phyloP scores from a whole-genome alignment of 2,329 filamentous ascomycete genomes.

The Ascocoryne sarcoides region DNA sequence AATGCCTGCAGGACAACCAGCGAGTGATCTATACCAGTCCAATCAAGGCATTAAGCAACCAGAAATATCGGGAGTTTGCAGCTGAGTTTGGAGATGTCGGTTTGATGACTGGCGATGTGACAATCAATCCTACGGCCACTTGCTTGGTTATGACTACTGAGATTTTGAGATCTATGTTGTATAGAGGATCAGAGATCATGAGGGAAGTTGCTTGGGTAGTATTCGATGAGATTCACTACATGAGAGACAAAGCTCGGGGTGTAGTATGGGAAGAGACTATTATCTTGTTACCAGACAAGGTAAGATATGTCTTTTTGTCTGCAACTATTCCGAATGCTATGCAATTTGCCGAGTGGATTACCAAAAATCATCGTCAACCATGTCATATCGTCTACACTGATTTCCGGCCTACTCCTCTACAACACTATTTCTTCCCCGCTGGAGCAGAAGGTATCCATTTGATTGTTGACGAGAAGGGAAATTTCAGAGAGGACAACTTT shows the following conservation, averaged over 20 bases:
- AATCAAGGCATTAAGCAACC: conserved; percentile 97
- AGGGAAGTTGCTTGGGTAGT: conserved; percentile 97
- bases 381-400: conserved; percentile 99
- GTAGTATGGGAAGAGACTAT: conserved; percentile 99
- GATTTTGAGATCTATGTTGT: conserved; percentile 97
- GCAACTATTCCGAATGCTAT: conserved; percentile 98
- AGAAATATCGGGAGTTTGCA: conserved; percentile 95
- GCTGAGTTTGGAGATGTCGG: conserved; percentile 95
- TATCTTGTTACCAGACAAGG: conserved; percentile 94
- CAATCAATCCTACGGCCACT: conserved; percentile 96
- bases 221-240: conserved; percentile 98
- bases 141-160: conserved; percentile 99
- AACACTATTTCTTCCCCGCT: conserved; percentile 95
- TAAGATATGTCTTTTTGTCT: conserved; percentile 95
- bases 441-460: conserved; percentile 89
- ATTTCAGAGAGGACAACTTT: conserved; percentile 96
- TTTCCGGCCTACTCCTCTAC: conserved; percentile 90
- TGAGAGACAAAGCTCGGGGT: conserved; percentile 88
- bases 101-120: conserved; percentile 97
- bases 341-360: conserved; percentile 99
- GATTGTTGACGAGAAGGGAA: conserved; percentile 92
- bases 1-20: conserved; percentile 95
- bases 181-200: conserved; percentile 98
- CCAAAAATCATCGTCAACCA: conserved; percentile 93
- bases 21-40: conserved; percentile 98